Evolutionary conservation across 2,329 filamentous ascomycete species (phyloP), one percentile per base, ranked within the genome.

Genomic region (Microcyclosporella mali): DNA sequence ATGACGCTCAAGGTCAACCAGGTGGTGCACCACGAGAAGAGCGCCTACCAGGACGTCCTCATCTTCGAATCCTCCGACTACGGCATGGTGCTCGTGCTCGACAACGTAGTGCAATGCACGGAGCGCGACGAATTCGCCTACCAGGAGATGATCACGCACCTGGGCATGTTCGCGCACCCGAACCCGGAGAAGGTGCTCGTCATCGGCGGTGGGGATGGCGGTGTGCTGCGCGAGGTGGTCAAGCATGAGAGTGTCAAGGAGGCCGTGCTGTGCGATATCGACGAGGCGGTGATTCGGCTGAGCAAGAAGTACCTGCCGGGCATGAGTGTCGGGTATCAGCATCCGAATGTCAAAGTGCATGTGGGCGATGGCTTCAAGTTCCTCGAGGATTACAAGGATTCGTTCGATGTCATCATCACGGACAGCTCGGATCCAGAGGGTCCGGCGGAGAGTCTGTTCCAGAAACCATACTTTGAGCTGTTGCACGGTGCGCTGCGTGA

Each of bases 141-240:
- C 53, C 92, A 98, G 78, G 92, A 98, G 80, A 98, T 98, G 92
- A 98, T 98, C 71, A 89, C 90, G 59, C 88, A 98, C 73, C 79
- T 98, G 57, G 92, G 88, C 71, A 88, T 98, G 84, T 92, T 94
- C 80, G 88, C 90, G 41, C 92, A 98, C 80, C 92, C 92, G 58
- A 82, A 94, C 77, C 92, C 92, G 65, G 92, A 97, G 81, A 94
- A 89, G 72, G 92, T 98, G 41, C 82, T 98, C 45, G 92, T 98
- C 68, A 97, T 98, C 63, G 92, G 92, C 55, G 92, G 92, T 61
- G 92, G 92, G 66, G 92, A 98, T 66, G 92, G 92, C 48, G 92
- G 92, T 71, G 92, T 98, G 52, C 82, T 98, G 60, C 88, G 92
- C 60, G 92, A 98, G 79, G 84, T 98, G 33, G 88, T 98, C 78